Evolutionary conservation across 2,329 filamentous ascomycete genomes (phyloP).

Genomic region (Curvularia sp.): DNA sequence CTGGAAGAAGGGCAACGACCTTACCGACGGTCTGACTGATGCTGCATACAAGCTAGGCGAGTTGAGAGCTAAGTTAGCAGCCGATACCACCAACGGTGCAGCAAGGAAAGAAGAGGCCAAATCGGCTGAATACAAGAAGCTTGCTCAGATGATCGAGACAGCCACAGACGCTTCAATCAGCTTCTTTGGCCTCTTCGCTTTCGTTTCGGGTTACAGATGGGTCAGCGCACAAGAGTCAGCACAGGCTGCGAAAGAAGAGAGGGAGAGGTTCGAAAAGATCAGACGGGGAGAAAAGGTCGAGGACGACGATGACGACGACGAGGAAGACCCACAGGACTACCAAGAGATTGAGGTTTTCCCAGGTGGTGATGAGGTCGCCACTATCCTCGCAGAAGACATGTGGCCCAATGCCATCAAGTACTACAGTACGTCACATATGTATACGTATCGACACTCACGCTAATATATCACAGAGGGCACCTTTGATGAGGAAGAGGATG

Average conservation of each 20-base stretch:
- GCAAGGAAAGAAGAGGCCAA: conserved; percentile 63
- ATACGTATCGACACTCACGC: conserved; percentile 17
- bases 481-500: conserved; percentile 62
- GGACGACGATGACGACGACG: conserved; percentile 52
- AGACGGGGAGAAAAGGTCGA: conserved; percentile 51
- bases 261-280: conserved; percentile 62
- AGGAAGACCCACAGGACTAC: conserved; percentile 70
- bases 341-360: conserved; percentile 84
- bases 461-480: conserved; percentile 56
- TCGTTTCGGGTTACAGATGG: conserved; percentile 67
- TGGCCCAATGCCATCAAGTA: conserved; percentile 90
- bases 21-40: conserved; percentile 80
- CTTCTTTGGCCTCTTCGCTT: conserved; percentile 93
- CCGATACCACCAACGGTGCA: conserved; percentile 38
- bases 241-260: conserved; percentile 66
- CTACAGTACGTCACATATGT: conserved; percentile 72
- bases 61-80: conserved; percentile 58
- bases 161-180: conserved; percentile 71
- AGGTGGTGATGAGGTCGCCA: conserved; percentile 82
- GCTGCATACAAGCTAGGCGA: conserved; percentile 74
- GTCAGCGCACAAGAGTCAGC: conserved; percentile 76
- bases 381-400: conserved; percentile 83
- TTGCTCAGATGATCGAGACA: conserved; percentile 62
- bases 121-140: conserved; percentile 62
- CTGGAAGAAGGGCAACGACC: conserved; percentile 78